These are phyloP conservation scores for Coffea canephora DNA, from an alignment of 257 asterid genomes.

Conservation along the genomic window DNA sequence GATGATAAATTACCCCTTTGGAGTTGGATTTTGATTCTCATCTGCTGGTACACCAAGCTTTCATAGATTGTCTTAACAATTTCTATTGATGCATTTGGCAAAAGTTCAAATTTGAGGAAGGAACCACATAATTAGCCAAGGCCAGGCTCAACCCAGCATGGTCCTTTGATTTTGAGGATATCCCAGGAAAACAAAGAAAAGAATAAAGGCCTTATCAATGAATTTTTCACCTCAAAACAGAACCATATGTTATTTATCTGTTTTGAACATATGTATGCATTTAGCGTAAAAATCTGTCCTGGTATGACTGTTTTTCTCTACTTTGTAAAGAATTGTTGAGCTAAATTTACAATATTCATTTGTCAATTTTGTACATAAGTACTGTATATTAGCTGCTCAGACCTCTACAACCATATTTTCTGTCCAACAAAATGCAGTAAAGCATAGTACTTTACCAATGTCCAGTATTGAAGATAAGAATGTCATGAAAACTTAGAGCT, in stretches of 20 bases:
- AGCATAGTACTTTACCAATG: conserved; percentile 58
- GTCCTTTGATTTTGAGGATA: background rate
- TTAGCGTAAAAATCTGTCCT: background rate
- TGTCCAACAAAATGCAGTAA: background rate
- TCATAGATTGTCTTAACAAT: background rate
- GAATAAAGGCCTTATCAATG: background rate
- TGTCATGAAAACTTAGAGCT: conserved; percentile 68
- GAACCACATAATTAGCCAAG: background rate
- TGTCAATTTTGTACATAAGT: background rate
- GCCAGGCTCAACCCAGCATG: background rate
- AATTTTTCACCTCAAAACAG: background rate
- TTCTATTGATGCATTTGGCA: background rate
- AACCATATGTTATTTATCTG: background rate
- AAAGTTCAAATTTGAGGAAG: background rate
- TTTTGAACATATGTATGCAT: background rate
- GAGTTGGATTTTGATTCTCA: background rate
- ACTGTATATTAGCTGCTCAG: background rate
- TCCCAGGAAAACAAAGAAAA: background rate
- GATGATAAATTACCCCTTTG: background rate
- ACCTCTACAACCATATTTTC: background rate
- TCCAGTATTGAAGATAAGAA: conserved; percentile 90
- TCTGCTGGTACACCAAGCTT: background rate
- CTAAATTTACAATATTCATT: background rate
- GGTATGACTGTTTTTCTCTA: background rate
- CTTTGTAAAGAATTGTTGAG: background rate